Evolutionary conservation across 2,329 filamentous ascomycete genomes (phyloP), one percentile per base, ranked within the genome.

Genomic region (Massarina eburnea): DNA sequence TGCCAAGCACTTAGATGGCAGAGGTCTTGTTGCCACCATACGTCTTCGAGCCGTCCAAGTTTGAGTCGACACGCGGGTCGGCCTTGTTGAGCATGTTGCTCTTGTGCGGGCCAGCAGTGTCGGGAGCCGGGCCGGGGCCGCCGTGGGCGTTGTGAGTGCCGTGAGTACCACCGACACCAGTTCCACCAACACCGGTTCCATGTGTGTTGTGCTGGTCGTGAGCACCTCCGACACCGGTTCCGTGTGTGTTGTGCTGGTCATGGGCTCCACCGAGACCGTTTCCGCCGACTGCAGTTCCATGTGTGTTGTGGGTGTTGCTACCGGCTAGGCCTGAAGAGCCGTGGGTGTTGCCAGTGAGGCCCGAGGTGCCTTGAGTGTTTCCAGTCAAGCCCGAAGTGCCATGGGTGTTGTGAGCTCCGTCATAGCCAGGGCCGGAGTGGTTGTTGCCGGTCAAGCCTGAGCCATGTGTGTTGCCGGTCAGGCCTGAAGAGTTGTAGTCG

Each of bases 91-190:
- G 12, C 21, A 70, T 6, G 42, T 70, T 48, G 42, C 47, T 57
- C 32, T 56, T 55, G 58, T 71, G 68, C 8, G 66, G 67, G 3
- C 68, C 70, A 41, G 64, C 61, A n/a, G 67, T 70, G 40, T 59
- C 52, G 19, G 43, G 50, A 42, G 59, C 64, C 44, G 60, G 60
- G 37, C 61, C 58, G 8, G 55, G 52, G 18, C 52, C 51, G 40
- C 55, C 52, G 19, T 49, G 41, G 35, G 47, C 54, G 18, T 56
- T 54, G 35, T 48, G 54, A 15, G 55, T 53, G 26, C 40, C 45
- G 39, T 38, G 32, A 20, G 29, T 21, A 20, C 51, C 51, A 33
- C 19, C 15, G 12, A 15, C 15, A 24, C 20, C 41, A n/a, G 24
- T 24, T 26, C 48, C 45, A 30, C 41, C 27, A 6, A 40, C 39